phyloP scores from a whole-genome alignment of 352 stramenopile species.

The Pythium diclinum region DNA sequence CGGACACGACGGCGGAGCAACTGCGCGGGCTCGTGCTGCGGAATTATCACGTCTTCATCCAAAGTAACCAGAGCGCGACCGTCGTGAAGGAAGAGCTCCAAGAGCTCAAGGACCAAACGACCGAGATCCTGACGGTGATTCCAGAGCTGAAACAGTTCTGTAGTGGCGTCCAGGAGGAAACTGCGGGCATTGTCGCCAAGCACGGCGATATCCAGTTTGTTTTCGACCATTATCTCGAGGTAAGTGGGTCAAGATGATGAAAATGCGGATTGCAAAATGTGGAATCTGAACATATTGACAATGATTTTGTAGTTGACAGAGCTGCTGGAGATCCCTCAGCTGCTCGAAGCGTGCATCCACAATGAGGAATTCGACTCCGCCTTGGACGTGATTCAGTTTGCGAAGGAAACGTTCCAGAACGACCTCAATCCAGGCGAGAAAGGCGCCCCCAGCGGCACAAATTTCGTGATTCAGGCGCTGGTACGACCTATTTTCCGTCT shows the following conservation, averaged over 20 bases:
- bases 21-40: conserved; percentile 78
- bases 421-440: conserved; percentile 23
- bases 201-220: conserved; percentile 88
- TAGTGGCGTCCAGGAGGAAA: conserved; percentile 47
- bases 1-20: conserved; percentile 74
- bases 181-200: conserved; percentile 54
- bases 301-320: conserved; percentile 85
- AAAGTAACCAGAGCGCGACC: conserved; percentile 84
- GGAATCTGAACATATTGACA: conserved; percentile 9
- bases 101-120: conserved; percentile 70
- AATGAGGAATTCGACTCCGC: conserved; percentile 96
- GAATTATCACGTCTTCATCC: conserved; percentile 91
- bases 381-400: conserved; percentile 94
- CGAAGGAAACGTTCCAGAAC: conserved; percentile 59
- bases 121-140: conserved; percentile 42
- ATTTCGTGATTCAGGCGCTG: conserved; percentile 64
- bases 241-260: conserved; percentile 9
- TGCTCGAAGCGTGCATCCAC: conserved; percentile 96
- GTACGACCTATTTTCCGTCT: conserved; percentile 22
- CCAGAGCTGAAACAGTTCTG: conserved; percentile 59
- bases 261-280: not conserved
- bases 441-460: conserved; percentile 18
- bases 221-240: conserved; percentile 87
- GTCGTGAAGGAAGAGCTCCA: conserved; percentile 78
- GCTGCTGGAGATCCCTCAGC: conserved; percentile 96